Conservation (phyloP, 192 early-diverging fungal genomes). For the Coemansia sp. region DNA sequence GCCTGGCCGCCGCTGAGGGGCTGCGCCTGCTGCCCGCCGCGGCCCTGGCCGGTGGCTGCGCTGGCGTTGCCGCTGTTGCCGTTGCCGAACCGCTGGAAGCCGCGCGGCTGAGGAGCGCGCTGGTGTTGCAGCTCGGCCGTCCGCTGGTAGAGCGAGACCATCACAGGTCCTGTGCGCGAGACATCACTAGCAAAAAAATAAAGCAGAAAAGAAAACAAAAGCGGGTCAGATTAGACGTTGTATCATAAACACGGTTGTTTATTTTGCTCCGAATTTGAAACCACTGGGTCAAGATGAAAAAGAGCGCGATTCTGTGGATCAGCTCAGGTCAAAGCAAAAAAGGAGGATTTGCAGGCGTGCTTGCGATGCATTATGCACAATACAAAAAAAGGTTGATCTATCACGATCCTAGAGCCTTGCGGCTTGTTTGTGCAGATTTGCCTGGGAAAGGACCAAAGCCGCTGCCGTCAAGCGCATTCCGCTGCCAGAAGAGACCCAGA, state of each 20-base stretch:
- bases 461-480: background rate
- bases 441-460: background rate
- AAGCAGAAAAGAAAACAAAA: constrained; percentile 1
- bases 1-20: constrained; percentile 27
- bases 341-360: constrained; percentile 14
- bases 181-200: constrained; percentile 55
- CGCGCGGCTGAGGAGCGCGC: constrained; percentile 47
- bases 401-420: background rate
- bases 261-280: background rate
- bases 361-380: background rate
- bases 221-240: background rate
- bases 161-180: constrained; percentile 50
- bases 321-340: background rate
- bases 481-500: background rate
- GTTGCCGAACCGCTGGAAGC: constrained; percentile 52
- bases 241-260: background rate
- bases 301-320: background rate
- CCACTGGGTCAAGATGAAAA: background rate
- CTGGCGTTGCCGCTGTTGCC: constrained; percentile 18
- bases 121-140: constrained; percentile 55
- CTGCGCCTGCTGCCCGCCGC: constrained; percentile 34
- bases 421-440: background rate
- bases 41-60: constrained; percentile 14
- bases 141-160: constrained; percentile 58
- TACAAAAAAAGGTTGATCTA: background rate